phyloP scores from a whole-genome alignment of 75 land plant genomes.

The Azolla pinnata region DNA sequence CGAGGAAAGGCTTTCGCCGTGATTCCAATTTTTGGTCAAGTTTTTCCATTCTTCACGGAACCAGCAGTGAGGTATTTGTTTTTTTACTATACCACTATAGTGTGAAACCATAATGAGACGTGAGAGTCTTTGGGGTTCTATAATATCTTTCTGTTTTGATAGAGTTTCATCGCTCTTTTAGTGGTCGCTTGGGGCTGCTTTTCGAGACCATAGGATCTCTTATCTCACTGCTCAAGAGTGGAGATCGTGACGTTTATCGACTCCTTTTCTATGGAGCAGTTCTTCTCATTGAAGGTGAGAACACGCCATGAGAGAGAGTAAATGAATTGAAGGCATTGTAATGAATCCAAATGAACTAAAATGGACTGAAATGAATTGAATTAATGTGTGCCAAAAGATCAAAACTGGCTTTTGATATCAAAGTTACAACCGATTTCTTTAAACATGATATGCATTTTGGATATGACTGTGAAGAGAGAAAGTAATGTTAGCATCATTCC shows the following conservation, averaged over 20 bases:
- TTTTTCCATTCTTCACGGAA: conserved; percentile 86
- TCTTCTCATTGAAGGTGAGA: conserved; percentile 61
- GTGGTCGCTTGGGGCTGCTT: conserved; percentile 63
- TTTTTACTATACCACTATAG: too few relatives aligned
- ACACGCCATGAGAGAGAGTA: conserved; percentile 3
- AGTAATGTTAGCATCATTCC: too few relatives aligned
- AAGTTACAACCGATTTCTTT: too few relatives aligned
- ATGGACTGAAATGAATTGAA: too few relatives aligned
- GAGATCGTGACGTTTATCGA: conserved; percentile 69
- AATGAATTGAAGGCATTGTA: background rate
- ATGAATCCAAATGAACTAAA: background rate
- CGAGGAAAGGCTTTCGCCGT: conserved; percentile 64
- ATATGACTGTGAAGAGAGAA: too few relatives aligned
- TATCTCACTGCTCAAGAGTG: conserved; percentile 58
- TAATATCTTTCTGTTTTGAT: too few relatives aligned
- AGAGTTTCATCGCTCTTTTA: too few relatives aligned
- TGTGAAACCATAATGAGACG: too few relatives aligned
- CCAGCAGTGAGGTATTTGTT: conserved; percentile 51
- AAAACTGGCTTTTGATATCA: too few relatives aligned
- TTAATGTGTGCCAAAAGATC: too few relatives aligned
- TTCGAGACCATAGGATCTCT: conserved; percentile 72
- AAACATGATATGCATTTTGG: too few relatives aligned
- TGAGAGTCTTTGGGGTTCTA: too few relatives aligned
- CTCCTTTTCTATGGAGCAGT: conserved; percentile 63
- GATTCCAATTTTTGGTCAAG: conserved; percentile 69